Evolutionary conservation across 352 stramenopile genomes (phyloP), one percentile per base, ranked within the genome.

Genomic region (Pythium scleroteichum): DNA sequence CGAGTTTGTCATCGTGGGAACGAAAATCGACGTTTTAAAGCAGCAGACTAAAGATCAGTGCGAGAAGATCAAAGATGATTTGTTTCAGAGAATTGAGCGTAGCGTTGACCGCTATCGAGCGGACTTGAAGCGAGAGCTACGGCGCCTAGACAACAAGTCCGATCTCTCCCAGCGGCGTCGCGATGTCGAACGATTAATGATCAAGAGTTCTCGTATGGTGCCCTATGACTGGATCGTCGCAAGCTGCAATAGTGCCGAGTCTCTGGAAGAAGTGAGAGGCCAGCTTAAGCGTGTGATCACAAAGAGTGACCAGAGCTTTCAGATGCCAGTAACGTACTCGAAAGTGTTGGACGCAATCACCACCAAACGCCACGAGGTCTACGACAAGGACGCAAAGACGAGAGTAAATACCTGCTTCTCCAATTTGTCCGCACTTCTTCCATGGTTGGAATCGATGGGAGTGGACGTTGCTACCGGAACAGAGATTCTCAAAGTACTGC

Each of bases 1-100:
- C 22, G 40, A 61, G 40, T 51, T 61, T 29, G 24, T 44, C 4
- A 14, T 59, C 3, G 14, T 59, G 9, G 38, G 5, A 5, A 59
- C 33, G 8, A 59, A 59, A 23, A 19, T 20, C 7, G 51, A 59
- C 27, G 6, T 45, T 4, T 10, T 40, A 8, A 39, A 53, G 7
- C 6, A 4, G 7, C 7, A n/a, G 6, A 22, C 7, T 6, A 22
- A 3, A n/a, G 8, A 14, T 7, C 23, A 23, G 7, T n/a, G n/a
- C n/a, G 23, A 16, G 17, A 39, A 3, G 23, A 26, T 40, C 24
- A 35, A 24, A 5, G 23, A 10, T 5, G 46, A 40, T n/a, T 40
- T 39, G 44, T 22, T 50, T 6, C 10, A 45, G 39, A 19, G 17
- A 17, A 19, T 45, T 17, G 20, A 10, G 39, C 17, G 17, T 17